Evolutionary conservation across 192 early-diverging fungal genomes (phyloP), one percentile per base, ranked within the genome.

Genomic region (Entomortierella beljakovae): DNA sequence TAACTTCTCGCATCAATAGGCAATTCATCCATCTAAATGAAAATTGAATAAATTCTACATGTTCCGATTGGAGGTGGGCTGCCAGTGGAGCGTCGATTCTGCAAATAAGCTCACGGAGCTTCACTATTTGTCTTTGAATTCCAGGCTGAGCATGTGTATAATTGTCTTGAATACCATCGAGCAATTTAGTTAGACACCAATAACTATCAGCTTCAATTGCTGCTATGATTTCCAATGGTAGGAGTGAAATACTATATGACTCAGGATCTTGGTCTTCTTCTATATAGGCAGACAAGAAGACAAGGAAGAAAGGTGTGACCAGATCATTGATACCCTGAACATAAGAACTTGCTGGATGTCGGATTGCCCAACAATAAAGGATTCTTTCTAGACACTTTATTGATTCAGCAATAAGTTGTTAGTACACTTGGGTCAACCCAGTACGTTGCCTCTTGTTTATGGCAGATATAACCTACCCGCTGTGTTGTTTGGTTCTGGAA

Each of bases 11-110:
- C 96, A 99, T 97, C 67, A 99, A 80, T 33, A 99, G 73, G 81
- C 98, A 99, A 84, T 99, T 99, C 91, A 99, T 97, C 98, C 98
- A 99, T 54, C 98, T 89, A 75, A 98, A 99, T 9, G 98, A 95
- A 86, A 99, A 99, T 82, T 98, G 97, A 57, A 99, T 96, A 75
- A 97, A 99, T 70, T 99, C 96, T 25, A 99, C 86, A 52, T 93
- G 92, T 83, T 99, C 92, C 8, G 84, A 71, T 61, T 92, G 90
- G 40, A 99, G 88, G 71, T 99, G 98, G 26, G 71, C 66, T 23
- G 92, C 89, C 55, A 99, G 81, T 42, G 88, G 91, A 26, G 88
- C 94, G 87, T 99, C 95, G 64, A 99, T 96, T 53, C 98, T 85
- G 43, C 90, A 91, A 2, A 97, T 93, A 34, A 99, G 86, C 76